Evolutionary conservation across 176 grass and related monocot species (phyloP), one percentile per base, ranked within the genome.

Genomic region (Metroxylon sagu): DNA sequence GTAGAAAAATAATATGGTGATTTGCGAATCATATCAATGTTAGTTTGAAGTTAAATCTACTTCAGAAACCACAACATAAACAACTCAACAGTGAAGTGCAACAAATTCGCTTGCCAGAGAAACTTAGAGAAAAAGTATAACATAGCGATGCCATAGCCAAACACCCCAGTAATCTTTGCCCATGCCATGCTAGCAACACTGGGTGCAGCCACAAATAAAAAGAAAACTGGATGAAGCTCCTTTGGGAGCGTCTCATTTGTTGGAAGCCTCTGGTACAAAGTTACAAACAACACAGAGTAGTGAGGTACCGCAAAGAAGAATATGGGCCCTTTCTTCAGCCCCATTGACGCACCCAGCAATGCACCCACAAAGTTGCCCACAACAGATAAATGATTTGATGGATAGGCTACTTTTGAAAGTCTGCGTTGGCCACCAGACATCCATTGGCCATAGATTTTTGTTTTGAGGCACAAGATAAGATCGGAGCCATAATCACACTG

Each of bases 381-480:
- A 28, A 92, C 30, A 5, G 87, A 85, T 6, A 98, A 77, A 74
- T 98, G 93, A 57, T 91, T 91, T 5, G 87, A 81, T 18, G 93
- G 81, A 64, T 98, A 92, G 1, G 84, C 93, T 49, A 98, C 93
- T 64, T 81, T 59, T 10, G 87, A 98, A 8, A 97, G 60, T 26
- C 81, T 64, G 18, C 93, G 74, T 71, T 92, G 81, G 14, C 93
- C 93, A 53, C 84, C 93, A 16, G 87, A 98, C 52, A 98, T 88
- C 93, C 84, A 98, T 65, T 98, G 93, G 2, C 93, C 93, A 56
- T 98, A 92, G 18, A 92, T 92, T 79, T 98, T 98, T 30, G 92
- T 84, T 73, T 98, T 81, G 2, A 98, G 84, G 66, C 65, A 76
- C 39, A 85, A 39, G 74, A 98, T 77, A 85, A 39, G 74, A 98